Evolutionary conservation across 495 filamentous ascomycete species (phyloP).

Genomic region (Aspergillus sclerotioniger): DNA sequence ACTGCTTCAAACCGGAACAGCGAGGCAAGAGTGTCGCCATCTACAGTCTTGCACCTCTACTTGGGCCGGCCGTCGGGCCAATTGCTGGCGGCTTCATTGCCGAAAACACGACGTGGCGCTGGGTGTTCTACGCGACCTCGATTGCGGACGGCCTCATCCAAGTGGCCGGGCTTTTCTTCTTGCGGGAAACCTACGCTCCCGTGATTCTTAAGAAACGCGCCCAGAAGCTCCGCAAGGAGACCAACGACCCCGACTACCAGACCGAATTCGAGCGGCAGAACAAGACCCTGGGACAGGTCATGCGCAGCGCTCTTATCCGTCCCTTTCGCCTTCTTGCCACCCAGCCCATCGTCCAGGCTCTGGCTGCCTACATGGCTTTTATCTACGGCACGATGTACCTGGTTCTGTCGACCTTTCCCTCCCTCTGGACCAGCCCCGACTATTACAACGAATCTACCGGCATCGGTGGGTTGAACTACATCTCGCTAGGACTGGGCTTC

Average conservation of each 20-base stretch:
- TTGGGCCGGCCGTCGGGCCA: constrained; percentile 66
- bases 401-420: constrained; percentile 65
- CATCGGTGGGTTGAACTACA: constrained; percentile 67
- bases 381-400: constrained; percentile 74
- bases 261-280: constrained; percentile 61
- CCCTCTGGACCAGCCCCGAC: constrained; percentile 51
- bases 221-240: constrained; percentile 57
- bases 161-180: constrained; percentile 60
- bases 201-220: constrained; percentile 58
- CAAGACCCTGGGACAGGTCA: constrained; percentile 38
- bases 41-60: constrained; percentile 63
- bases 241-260: constrained; percentile 58
- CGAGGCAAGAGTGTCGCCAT: constrained; percentile 63
- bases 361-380: constrained; percentile 65
- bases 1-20: constrained; percentile 62
- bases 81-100: constrained; percentile 66
- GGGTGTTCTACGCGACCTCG: constrained; percentile 64
- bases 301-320: constrained; percentile 48
- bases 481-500: constrained; percentile 69
- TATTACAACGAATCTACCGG: constrained; percentile 61
- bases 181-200: constrained; percentile 70
- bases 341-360: constrained; percentile 57
- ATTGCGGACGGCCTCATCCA: constrained; percentile 64
- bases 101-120: constrained; percentile 67
- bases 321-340: constrained; percentile 59